Conservation (phyloP, 2,329 filamentous ascomycete species). For the Arthrobotrys conoides region DNA sequence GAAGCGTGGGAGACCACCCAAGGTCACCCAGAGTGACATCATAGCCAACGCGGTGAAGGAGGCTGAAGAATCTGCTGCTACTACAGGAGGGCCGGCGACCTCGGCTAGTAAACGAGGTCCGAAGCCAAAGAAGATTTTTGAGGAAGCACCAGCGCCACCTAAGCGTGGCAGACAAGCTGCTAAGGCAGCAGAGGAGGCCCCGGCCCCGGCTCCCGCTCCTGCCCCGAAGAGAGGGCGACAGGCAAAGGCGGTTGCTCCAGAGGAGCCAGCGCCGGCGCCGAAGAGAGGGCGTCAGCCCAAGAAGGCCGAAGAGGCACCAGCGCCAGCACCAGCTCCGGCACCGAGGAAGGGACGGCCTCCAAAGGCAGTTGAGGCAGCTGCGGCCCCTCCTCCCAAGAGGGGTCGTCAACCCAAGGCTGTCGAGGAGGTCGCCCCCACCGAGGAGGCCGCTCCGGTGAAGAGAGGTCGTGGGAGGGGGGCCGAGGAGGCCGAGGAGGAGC, state of each 20-base stretch:
- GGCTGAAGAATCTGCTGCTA: constrained; percentile 48
- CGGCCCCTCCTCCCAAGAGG: constrained; percentile 30
- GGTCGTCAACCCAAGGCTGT: constrained; percentile 45
- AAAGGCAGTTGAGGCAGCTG: constrained; percentile 7
- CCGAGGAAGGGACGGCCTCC: constrained; percentile 23
- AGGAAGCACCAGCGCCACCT: constrained; percentile 12
- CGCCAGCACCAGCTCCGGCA: constrained; percentile 5
- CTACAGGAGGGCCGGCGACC: constrained; percentile 15
- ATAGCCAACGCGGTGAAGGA: constrained; percentile 21
- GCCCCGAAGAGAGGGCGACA: constrained; percentile 37
- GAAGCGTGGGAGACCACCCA: constrained; percentile 49
- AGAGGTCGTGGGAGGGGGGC: constrained; percentile 38
- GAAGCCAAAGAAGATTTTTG: constrained; percentile 24
- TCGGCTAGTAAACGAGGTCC: constrained; percentile 33
- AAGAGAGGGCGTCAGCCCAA: constrained; percentile 43
- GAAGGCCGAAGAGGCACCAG: constrained; percentile 29
- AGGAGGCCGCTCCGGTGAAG: constrained; percentile 6
- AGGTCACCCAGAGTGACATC: constrained; percentile 41
- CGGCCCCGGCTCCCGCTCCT: not conserved
- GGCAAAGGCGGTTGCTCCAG: constrained; percentile 18
- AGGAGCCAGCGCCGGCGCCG: constrained; percentile 11
- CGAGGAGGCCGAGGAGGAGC: constrained; percentile 12
- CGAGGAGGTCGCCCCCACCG: constrained; percentile 46
- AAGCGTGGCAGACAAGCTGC: constrained; percentile 20
- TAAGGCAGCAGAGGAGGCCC: constrained; percentile 8